Base-by-base conservation (phyloP, 164 flowering plant species). In the Stephania cephalantha region DNA sequence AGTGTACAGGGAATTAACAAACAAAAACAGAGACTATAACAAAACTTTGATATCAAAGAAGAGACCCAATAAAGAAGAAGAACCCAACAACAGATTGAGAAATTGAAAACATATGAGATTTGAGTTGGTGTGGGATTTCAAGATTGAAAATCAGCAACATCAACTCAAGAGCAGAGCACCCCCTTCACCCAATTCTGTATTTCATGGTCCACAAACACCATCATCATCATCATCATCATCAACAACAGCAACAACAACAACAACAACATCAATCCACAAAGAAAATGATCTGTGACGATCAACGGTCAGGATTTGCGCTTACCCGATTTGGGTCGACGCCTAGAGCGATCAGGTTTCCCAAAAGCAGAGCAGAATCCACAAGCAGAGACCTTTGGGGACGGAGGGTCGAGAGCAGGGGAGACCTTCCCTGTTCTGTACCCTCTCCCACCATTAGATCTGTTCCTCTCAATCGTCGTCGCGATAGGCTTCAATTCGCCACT, bases 301-400 rank as follows among this genome's bases (percentile, higher is more conserved):
- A 35, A 15, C 48, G 31, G 11, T 73, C 45, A 72, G 50, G 50
- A 73, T 75, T 73, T 78, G 30, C 79, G 83, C 73, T 80, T 79
- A 35, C 75, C 77, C 1, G 79, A 15, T 73, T 73, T 73, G 64
- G 71, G 35, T 35, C 61, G 50, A 52, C 48, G 78, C 25, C 18
- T n/a, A 6, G 25, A 20, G 20, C 20, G n/a, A 13, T 3, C 81
- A 1, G 88, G 77, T 73, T 82, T 85, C 5, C 84, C 81, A 42
- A 89, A 82, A 4, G 74, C 68, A 4, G 82, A 77, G 45, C 88
- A 90, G 30, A 85, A 61, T 3, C 91, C 86, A 68, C 94, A 89
- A 7, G 80, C 87, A 22, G 88, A 78, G 46, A 86, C 79, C 79
- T 85, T 91, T 0, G 94, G 94, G 50, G 97, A 90, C 0, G 94